Evolutionary conservation across 1,284 basidiomycete genomes (phyloP).

Genomic region (Cystobasidium pallidum): DNA sequence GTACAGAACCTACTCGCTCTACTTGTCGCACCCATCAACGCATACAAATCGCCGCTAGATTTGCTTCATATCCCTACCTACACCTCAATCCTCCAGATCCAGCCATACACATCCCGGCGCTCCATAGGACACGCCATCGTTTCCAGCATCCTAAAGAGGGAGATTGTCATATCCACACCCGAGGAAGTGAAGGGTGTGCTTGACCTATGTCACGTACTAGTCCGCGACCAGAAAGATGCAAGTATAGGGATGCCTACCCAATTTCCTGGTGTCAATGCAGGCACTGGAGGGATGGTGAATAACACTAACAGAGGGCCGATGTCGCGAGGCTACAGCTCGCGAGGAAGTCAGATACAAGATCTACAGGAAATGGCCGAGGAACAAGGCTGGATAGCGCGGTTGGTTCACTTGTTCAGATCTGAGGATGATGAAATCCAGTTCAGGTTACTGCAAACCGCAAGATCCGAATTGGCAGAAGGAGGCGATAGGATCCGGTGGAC

Average conservation of each 20-base stretch:
- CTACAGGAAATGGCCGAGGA: constrained; percentile 90
- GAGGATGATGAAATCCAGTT: constrained; percentile 83
- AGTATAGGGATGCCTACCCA: constrained; percentile 54
- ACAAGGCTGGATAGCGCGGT: constrained; percentile 93
- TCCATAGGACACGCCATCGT: constrained; percentile 89
- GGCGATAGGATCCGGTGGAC: constrained; percentile 91
- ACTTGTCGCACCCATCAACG: constrained; percentile 86
- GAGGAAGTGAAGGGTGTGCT: constrained; percentile 90
- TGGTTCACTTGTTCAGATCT: constrained; percentile 88
- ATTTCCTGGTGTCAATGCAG: constrained; percentile 56
- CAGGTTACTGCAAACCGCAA: constrained; percentile 85
- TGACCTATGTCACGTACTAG: constrained; percentile 84
- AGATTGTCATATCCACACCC: constrained; percentile 84
- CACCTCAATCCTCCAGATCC: constrained; percentile 74
- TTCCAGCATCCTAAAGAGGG: constrained; percentile 89
- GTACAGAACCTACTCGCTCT: constrained; percentile 84
- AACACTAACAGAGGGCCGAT: constrained; percentile 51
- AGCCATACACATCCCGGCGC: constrained; percentile 83
- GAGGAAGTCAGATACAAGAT: constrained; percentile 64
- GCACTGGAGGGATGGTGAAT: constrained; percentile 63
- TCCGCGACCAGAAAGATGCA: constrained; percentile 81
- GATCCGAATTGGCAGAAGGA: constrained; percentile 83
- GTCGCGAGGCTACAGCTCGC: constrained; percentile 11
- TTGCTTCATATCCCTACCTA: constrained; percentile 89
- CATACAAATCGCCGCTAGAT: constrained; percentile 89